Conservation (phyloP, 2,329 filamentous ascomycete genomes). For the Phoma herbarum region DNA sequence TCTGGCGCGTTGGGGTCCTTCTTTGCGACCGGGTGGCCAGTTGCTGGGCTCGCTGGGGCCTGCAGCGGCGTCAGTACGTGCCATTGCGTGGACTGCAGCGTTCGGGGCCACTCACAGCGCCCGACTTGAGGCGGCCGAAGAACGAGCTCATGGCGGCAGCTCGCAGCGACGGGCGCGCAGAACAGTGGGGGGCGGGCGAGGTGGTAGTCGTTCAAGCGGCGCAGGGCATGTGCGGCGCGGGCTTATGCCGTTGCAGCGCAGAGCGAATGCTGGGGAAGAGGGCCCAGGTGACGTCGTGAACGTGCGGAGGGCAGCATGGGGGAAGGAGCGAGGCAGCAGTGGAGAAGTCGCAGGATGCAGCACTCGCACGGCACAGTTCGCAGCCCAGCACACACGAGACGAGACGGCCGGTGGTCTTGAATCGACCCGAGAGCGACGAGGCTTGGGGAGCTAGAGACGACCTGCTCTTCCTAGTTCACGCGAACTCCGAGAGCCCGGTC, state of each 20-base stretch:
- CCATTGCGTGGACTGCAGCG: slow-evolving; percentile 27
- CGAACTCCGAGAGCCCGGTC: slow-evolving; percentile 19
- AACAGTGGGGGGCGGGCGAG: slow-evolving; percentile 23
- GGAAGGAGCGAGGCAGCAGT: slow-evolving; percentile 15
- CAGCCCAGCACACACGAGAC: slow-evolving; percentile 16
- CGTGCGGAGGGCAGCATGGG: slow-evolving; percentile 22
- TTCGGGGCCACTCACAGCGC: slow-evolving; percentile 52
- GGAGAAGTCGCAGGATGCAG: slow-evolving; percentile 5
- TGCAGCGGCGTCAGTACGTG: slow-evolving; percentile 41
- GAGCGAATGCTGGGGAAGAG: slow-evolving; percentile 16
- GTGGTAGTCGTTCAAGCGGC: slow-evolving; percentile 27
- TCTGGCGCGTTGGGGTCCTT: slow-evolving; percentile 67
- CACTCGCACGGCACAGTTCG: slow-evolving; percentile 16
- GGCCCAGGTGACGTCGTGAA: slow-evolving; percentile 18
- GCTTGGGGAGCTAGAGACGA: slow-evolving; percentile 16
- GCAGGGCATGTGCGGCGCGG: slow-evolving; percentile 17
- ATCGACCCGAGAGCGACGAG: slow-evolving; percentile 20
- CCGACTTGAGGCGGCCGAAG: slow-evolving; percentile 63
- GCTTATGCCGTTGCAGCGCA: slow-evolving; percentile 13
- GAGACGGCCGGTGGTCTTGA: slow-evolving; percentile 22
- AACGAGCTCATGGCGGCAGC: slow-evolving; percentile 59
- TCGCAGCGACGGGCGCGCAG: slow-evolving; percentile 23
- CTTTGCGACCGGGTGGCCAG: slow-evolving; percentile 61
- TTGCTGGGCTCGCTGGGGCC: slow-evolving; percentile 58
- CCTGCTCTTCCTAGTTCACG: slow-evolving; percentile 15